A percentile compares a stretch with the other conserved stretches of the same genome.
Evolutionary conservation across 768 basidiomycete genomes (phyloP).

Genomic region (Lactarius indigo): DNA sequence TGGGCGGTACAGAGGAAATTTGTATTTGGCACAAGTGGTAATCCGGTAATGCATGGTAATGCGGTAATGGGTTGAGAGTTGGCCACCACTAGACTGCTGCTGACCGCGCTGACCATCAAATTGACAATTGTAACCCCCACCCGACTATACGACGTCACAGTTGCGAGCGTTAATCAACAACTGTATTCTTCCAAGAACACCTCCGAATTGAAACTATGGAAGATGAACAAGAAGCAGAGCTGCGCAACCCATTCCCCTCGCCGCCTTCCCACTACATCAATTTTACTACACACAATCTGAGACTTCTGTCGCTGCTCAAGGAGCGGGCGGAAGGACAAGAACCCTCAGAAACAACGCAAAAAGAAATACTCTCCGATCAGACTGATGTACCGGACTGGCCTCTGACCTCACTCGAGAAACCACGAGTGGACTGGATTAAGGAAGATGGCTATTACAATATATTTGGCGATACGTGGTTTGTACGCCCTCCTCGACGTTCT

Average conservation of each 20-base stretch:
- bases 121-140: not conserved
- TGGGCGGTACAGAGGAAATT: too few relatives aligned
- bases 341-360: slow-evolving; percentile 46
- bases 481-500: slow-evolving; percentile 38
- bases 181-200: not conserved
- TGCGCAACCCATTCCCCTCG: slow-evolving; percentile 85
- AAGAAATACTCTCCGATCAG: slow-evolving; percentile 66
- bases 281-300: slow-evolving; percentile 72
- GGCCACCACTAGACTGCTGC: too few relatives aligned
- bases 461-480: slow-evolving; percentile 90
- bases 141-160: too few relatives aligned
- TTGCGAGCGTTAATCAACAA: not conserved
- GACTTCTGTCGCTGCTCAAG: slow-evolving; percentile 58
- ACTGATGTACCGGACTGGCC: slow-evolving; percentile 75
- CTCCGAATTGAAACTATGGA: slow-evolving; percentile 42
- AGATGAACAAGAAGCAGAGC: slow-evolving; percentile 67
- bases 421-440: slow-evolving; percentile 86
- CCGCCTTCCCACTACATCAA: slow-evolving; percentile 81
- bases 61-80: too few relatives aligned
- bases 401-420: slow-evolving; percentile 73
- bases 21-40: too few relatives aligned
- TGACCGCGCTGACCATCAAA: not conserved
- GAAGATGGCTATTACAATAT: slow-evolving; percentile 79
- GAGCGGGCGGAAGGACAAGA: slow-evolving; percentile 43
- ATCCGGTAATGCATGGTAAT: too few relatives aligned